Evolutionary conservation across 78 protist species (phyloP).

Genomic region (Guillardia theta): DNA sequence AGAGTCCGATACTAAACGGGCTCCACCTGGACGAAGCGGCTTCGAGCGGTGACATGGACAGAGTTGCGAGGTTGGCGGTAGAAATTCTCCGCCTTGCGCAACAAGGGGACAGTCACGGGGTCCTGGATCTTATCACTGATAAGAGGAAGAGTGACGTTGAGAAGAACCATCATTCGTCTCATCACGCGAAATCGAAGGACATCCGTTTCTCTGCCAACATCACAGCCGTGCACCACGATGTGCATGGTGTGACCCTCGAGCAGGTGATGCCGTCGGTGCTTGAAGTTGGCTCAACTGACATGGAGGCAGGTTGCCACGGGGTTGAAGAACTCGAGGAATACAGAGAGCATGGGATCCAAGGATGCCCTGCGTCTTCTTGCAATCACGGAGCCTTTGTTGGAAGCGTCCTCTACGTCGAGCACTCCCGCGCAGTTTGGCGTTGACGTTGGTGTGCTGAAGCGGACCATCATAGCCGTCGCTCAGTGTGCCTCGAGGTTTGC

Average conservation of each 20-base stretch:
- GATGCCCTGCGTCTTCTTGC: conserved; percentile 27
- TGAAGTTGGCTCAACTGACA: no score
- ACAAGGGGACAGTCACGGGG: neutral
- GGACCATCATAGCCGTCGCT: conserved; percentile 8
- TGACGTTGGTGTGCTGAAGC: neutral
- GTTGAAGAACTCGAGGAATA: neutral
- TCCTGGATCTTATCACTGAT: neutral
- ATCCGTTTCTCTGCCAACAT: neutral
- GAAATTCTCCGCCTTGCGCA: conserved; percentile 3
- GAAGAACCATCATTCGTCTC: neutral
- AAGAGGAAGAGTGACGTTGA: neutral
- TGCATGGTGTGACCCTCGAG: neutral
- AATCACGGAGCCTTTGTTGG: conserved; percentile 15
- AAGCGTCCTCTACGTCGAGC: neutral
- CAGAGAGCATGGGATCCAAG: neutral
- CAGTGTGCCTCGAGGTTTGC: neutral
- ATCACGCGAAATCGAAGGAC: neutral
- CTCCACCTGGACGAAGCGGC: neutral
- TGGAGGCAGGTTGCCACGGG: conserved; percentile 5
- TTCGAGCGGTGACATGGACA: neutral
- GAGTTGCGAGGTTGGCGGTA: conserved; percentile 13
- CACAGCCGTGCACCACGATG: neutral
- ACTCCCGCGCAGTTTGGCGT: neutral
- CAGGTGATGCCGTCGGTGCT: no score
- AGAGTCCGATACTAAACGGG: neutral